Conservation (phyloP, 805 yeast genomes). For the Monosporozyma unispora region DNA sequence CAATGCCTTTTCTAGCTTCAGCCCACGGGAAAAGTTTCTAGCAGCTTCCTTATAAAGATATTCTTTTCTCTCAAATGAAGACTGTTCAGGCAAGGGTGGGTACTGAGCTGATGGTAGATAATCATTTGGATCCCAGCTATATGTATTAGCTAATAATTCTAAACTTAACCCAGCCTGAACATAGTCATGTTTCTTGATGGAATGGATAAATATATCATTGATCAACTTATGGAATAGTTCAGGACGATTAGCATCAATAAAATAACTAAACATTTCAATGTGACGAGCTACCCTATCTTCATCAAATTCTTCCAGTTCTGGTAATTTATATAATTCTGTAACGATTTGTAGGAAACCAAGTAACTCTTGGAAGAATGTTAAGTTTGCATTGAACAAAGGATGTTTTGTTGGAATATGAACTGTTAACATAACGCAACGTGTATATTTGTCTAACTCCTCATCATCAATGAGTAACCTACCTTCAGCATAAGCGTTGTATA, state of each 20-base stretch:
- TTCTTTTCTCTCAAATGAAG: constrained; percentile 75
- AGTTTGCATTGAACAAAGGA: constrained; percentile 45
- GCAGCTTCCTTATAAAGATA: constrained; percentile 62
- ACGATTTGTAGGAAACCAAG: constrained; percentile 55
- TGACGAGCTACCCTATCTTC: constrained; percentile 79
- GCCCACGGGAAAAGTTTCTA: constrained; percentile 56
- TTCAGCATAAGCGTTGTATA: constrained; percentile 20
- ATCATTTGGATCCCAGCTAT: constrained; percentile 59
- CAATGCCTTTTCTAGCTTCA: constrained; percentile 70
- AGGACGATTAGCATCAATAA: constrained; percentile 70
- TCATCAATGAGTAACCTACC: constrained; percentile 19
- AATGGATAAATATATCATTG: constrained; percentile 60
- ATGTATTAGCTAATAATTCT: constrained; percentile 68
- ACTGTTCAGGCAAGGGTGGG: constrained; percentile 72
- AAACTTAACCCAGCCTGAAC: constrained; percentile 80
- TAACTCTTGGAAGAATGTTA: constrained; percentile 44
- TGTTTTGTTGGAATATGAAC: constrained; percentile 42
- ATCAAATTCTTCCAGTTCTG: constrained; percentile 74
- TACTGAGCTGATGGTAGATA: constrained; percentile 46
- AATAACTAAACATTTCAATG: constrained; percentile 63
- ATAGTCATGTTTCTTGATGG: constrained; percentile 48
- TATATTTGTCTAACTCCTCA: constrained; percentile 17
- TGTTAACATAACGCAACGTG: constrained; percentile 12
- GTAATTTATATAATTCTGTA: constrained; percentile 62
- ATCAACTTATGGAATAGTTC: constrained; percentile 74